Conservation (phyloP, 164 flowering plant genomes). For the Dillenia turbinata region DNA sequence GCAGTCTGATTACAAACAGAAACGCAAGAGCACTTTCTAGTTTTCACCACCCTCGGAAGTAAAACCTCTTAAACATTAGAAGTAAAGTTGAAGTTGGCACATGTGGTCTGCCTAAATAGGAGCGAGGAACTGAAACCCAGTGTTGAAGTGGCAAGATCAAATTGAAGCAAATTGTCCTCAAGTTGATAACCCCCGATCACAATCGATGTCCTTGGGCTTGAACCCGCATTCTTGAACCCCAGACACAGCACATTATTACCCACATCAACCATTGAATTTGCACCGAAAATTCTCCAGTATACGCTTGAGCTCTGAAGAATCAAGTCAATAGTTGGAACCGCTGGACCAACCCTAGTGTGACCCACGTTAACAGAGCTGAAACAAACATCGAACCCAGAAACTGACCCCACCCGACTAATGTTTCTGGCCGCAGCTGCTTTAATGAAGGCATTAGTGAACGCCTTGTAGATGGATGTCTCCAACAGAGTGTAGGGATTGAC, state of each 20-base stretch:
- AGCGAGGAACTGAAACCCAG: constrained; percentile 35
- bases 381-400: constrained; percentile 24
- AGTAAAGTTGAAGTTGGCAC: constrained; percentile 45
- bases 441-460: constrained; percentile 23
- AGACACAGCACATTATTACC: constrained; percentile 28
- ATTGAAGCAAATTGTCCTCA: constrained; percentile 30
- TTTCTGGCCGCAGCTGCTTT: constrained; percentile 13
- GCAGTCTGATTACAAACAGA: too few relatives aligned
- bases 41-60: too few relatives aligned
- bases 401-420: constrained; percentile 21
- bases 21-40: too few relatives aligned
- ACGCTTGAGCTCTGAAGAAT: constrained; percentile 24
- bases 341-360: constrained; percentile 28
- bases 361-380: constrained; percentile 18
- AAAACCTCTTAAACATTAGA: constrained; percentile 12
- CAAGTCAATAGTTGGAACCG: constrained; percentile 35
- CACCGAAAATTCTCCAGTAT: constrained; percentile 35
- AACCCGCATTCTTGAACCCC: constrained; percentile 40
- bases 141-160: constrained; percentile 33
- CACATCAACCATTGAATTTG: constrained; percentile 38
- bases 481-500: constrained; percentile 23
- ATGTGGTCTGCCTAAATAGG: constrained; percentile 26
- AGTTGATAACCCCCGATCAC: constrained; percentile 40
- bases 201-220: constrained; percentile 28
- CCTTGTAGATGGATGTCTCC: constrained; percentile 35